Base-by-base conservation (phyloP, 2,329 filamentous ascomycete species). In the Zalaria obscura region DNA sequence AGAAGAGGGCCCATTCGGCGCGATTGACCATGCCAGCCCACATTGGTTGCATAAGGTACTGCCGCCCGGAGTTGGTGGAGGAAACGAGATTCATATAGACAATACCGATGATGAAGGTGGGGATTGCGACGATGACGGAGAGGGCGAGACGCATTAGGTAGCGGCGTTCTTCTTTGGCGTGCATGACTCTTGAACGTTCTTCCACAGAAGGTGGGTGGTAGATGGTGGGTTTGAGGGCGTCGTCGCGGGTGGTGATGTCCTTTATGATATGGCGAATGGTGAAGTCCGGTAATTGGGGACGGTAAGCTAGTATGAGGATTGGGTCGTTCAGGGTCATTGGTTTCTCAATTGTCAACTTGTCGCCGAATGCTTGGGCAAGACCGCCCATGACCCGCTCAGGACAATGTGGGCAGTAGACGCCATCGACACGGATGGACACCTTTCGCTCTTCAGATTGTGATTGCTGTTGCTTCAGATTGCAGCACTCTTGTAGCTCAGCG, bases 31-130 rank as follows among this genome's bases (percentile, higher is more conserved):
- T 37, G 1, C 85, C 84, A 3, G 73, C 76, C 49, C 71, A 74
- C 67, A 85, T 80, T 0, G 78, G 75, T 47, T 70, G 57, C 73
- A 86, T 87, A 36, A 93, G 63, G 50, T 75, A 85, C 47, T 67
- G 65, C 43, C 78, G 76, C 8, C 69, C 68, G 0, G 60, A 49
- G 49, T 87, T 72, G 2, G 68, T 60, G 3, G 68, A 58, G 0
- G 79, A 66, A 0, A 94, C 71, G 1, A 95, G 69, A 46, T 75
- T 85, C 88, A 94, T 95, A 63, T 85, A 93, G 1, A 93, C 78
- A 40, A 95, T 84, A 3, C 89, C 88, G 33, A 95, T 77, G 39
- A 93, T 58, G 51, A 95, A 88, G 0, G 84, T 85, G 2, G 89
- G 88, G 36, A 95, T 79, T 18, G 82, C 79, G 4, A 82, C 65